phyloP scores from a whole-genome alignment of 179 eudicot species.

The Beta lomatogona region DNA sequence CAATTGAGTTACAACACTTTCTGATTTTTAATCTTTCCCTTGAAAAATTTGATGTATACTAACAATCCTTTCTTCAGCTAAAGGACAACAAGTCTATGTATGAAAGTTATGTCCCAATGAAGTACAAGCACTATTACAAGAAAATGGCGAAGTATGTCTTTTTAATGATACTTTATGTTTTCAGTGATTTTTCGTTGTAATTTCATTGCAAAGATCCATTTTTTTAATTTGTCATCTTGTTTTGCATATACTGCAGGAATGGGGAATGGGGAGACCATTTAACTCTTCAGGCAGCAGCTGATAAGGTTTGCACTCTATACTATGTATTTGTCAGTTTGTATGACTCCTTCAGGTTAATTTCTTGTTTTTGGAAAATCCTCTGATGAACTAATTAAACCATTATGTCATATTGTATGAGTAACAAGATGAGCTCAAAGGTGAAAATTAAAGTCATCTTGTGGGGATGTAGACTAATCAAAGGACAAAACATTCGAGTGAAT shows the following conservation, averaged over 20 bases:
- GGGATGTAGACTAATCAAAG: neutral
- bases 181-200: slow-evolving; percentile 1
- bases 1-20: neutral
- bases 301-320: slow-evolving; percentile 50
- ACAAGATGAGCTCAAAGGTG: neutral
- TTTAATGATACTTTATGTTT: neutral
- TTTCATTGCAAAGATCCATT: neutral
- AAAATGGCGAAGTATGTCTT: slow-evolving; percentile 77
- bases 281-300: slow-evolving; percentile 96
- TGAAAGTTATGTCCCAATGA: slow-evolving; percentile 95
- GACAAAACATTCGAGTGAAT: neutral
- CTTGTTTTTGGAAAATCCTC: slow-evolving; percentile 3
- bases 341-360: slow-evolving; percentile 11
- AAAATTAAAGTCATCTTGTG: neutral
- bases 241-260: slow-evolving; percentile 42
- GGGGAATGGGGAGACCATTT: slow-evolving; percentile 98
- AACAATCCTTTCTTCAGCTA: slow-evolving; percentile 54
- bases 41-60: neutral
- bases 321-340: slow-evolving; percentile 5
- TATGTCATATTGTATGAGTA: neutral
- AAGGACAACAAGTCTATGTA: slow-evolving; percentile 56
- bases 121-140: slow-evolving; percentile 83
- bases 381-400: neutral
- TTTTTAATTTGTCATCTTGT: neutral
- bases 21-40: neutral